phyloP scores from a whole-genome alignment of 306 rosid genomes.

The Prunus mume region DNA sequence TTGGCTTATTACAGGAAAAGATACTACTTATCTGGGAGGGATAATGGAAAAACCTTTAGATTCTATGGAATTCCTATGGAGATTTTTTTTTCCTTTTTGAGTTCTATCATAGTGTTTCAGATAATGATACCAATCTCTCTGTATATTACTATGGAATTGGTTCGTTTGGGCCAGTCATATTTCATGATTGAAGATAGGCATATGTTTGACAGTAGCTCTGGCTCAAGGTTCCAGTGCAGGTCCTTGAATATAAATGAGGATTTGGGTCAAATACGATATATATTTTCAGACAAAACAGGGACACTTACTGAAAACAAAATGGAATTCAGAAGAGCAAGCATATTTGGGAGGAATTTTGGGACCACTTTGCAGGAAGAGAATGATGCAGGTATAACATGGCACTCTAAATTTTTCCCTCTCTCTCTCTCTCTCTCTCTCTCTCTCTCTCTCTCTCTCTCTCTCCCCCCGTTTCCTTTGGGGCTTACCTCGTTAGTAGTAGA shows the following conservation, averaged over 20 bases:
- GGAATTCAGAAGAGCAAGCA: slow-evolving; percentile 91
- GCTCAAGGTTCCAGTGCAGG: slow-evolving; percentile 95
- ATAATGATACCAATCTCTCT: slow-evolving; percentile 99
- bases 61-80: slow-evolving; percentile 91
- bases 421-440: neutral
- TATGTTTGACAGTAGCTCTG: slow-evolving; percentile 61
- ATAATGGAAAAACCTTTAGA: slow-evolving; percentile 50
- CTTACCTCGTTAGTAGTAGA: neutral
- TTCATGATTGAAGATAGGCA: slow-evolving; percentile 90
- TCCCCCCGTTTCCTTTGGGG: neutral
- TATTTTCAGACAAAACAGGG: slow-evolving; percentile 97
- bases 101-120: slow-evolving; percentile 95
- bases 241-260: slow-evolving; percentile 97
- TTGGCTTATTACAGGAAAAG: slow-evolving; percentile 84
- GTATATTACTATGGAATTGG: slow-evolving; percentile 96
- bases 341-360: slow-evolving; percentile 65
- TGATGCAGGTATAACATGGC: slow-evolving; percentile 42
- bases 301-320: slow-evolving; percentile 96
- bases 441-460: neutral
- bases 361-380: slow-evolving; percentile 34
- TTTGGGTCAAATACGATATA: slow-evolving; percentile 89
- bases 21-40: slow-evolving; percentile 40
- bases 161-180: slow-evolving; percentile 95
- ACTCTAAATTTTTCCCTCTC: neutral
- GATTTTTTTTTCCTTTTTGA: slow-evolving; percentile 85